phyloP scores from a whole-genome alignment of 1,284 basidiomycete genomes.

The Rhodotorula sp. region DNA sequence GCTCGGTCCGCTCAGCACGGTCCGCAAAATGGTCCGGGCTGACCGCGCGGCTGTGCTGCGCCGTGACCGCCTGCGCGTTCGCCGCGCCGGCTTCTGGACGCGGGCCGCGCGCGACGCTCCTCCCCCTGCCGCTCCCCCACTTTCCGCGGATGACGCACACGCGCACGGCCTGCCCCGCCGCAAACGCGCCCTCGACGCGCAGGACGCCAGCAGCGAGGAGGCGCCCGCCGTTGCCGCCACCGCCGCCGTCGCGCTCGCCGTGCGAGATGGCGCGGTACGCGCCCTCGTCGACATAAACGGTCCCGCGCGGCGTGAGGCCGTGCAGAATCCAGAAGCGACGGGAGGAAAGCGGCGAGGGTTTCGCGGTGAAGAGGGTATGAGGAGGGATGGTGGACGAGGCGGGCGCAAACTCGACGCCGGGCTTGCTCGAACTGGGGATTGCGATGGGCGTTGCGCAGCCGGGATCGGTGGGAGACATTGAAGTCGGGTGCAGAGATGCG shows the following conservation, averaged over 20 bases:
- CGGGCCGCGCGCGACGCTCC: conserved; percentile 32
- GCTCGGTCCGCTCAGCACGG: background rate
- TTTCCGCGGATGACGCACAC: conserved; percentile 65
- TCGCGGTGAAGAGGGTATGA: conserved; percentile 85
- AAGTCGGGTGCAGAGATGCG: conserved; percentile 2
- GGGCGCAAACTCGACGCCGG: conserved; percentile 37
- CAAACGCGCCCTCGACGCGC: conserved; percentile 83
- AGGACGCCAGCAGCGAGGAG: conserved; percentile 87
- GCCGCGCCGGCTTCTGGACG: background rate
- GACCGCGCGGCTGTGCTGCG: conserved; percentile 11
- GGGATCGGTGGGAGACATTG: background rate
- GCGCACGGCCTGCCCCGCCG: conserved; percentile 88
- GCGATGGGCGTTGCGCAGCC: background rate
- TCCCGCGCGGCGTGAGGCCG: conserved; percentile 83
- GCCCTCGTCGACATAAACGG: conserved; percentile 82
- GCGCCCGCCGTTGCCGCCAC: conserved; percentile 77
- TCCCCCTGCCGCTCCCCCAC: conserved; percentile 40
- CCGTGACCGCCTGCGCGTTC: background rate
- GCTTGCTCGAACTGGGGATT: background rate
- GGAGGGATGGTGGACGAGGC: conserved; percentile 56
- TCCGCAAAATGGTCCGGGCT: conserved; percentile 39
- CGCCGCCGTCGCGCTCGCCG: conserved; percentile 34
- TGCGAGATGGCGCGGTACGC: conserved; percentile 82
- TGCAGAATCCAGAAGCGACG: conserved; percentile 95
- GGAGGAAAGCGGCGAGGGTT: conserved; percentile 73